These are phyloP conservation scores for Epichloe hybrida DNA, from an alignment of 2,329 filamentous ascomycete genomes.

Conservation along the genomic window DNA sequence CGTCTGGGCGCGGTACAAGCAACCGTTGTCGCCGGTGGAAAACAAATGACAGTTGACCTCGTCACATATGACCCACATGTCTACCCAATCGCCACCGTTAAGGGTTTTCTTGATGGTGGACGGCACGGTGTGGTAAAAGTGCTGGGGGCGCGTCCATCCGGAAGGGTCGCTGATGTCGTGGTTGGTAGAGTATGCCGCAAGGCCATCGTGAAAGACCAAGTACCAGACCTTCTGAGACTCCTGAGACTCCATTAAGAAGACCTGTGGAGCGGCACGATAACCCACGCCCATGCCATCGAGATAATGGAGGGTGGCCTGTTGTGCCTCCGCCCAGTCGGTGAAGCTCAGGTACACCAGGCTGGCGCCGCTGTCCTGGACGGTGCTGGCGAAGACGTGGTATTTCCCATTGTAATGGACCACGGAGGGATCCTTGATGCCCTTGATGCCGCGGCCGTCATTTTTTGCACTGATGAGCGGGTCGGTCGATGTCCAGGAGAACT, in stretches of 20 bases:
- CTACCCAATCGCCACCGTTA: constrained; percentile 38
- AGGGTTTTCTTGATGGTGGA: constrained; percentile 28
- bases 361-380: constrained; percentile 28
- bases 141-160: background rate
- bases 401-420: constrained; percentile 39
- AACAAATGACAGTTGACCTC: constrained; percentile 50
- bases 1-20: constrained; percentile 51
- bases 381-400: constrained; percentile 47
- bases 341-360: constrained; percentile 49
- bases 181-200: constrained; percentile 1
- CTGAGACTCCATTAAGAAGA: background rate
- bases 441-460: background rate
- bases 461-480: background rate
- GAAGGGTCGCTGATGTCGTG: background rate
- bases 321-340: constrained; percentile 29
- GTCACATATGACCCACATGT: constrained; percentile 52
- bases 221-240: background rate
- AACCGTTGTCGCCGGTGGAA: constrained; percentile 54
- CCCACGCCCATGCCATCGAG: background rate
- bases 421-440: constrained; percentile 47
- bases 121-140: background rate
- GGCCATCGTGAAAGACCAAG: background rate
- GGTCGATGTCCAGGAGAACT: constrained; percentile 1
- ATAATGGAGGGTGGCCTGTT: background rate
- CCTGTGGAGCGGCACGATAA: background rate